phyloP scores from a whole-genome alignment of 257 asterid species.

The Buddleja alternifolia region DNA sequence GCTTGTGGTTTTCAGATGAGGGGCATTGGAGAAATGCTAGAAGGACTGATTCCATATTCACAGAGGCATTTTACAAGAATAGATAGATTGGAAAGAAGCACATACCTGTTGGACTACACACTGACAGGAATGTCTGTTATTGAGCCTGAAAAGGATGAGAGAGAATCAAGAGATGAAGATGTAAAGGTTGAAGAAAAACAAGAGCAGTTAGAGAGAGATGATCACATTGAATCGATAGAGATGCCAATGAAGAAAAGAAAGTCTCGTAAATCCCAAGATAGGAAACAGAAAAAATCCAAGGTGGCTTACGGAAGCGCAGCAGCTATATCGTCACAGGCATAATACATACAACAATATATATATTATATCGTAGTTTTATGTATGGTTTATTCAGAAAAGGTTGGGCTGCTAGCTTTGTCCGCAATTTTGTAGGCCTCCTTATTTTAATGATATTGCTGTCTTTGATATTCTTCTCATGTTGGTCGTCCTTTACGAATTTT shows the following conservation, averaged over 20 bases:
- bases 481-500: too few relatives aligned
- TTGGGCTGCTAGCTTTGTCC: background rate
- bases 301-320: conserved; percentile 40
- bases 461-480: too few relatives aligned
- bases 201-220: conserved; percentile 30
- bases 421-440: conserved; percentile 14
- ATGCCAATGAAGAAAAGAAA: conserved; percentile 59
- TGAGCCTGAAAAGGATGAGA: conserved; percentile 57
- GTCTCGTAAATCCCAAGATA: conserved; percentile 50
- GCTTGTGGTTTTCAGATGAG: conserved; percentile 51
- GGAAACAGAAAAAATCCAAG: conserved; percentile 59
- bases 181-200: conserved; percentile 31
- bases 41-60: conserved; percentile 84
- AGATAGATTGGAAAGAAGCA: conserved; percentile 77
- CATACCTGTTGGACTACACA: conserved; percentile 76
- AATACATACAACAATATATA: background rate
- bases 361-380: too few relatives aligned
- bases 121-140: conserved; percentile 77
- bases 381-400: too few relatives aligned
- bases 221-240: conserved; percentile 29
- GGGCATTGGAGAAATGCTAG: conserved; percentile 74
- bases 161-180: conserved; percentile 34
- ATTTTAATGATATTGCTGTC: too few relatives aligned
- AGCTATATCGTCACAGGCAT: conserved; percentile 43
- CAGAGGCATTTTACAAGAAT: conserved; percentile 81